Evolutionary conservation across 345 rosid genomes (phyloP).

Genomic region (Eucalyptus decipiens): DNA sequence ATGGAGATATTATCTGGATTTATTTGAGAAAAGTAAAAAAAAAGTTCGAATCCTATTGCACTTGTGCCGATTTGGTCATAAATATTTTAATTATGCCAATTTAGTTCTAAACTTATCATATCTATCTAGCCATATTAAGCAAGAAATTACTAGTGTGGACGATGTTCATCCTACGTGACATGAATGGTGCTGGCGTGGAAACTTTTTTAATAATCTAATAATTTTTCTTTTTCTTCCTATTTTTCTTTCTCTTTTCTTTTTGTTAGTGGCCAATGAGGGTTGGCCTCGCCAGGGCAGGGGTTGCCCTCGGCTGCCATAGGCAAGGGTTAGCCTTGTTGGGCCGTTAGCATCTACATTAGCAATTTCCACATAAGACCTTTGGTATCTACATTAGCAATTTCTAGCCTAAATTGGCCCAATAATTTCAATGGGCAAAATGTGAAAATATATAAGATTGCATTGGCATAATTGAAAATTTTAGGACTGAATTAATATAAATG

Average conservation of each 20-base stretch:
- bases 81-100: rapidly evolving
- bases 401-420: rapidly evolving
- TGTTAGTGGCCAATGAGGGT: background rate
- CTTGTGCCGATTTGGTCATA: rapidly evolving
- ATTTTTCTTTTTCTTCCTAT: background rate
- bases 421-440: background rate
- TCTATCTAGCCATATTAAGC: too few species aligned
- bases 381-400: too few species aligned
- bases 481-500: rapidly evolving
- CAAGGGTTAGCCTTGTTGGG: background rate
- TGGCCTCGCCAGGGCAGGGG: background rate
- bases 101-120: rapidly evolving
- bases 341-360: rapidly evolving
- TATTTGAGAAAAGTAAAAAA: too few species aligned
- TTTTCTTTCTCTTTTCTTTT: too few species aligned
- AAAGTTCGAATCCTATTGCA: background rate
- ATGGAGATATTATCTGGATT: background rate
- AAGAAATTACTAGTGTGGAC: background rate
- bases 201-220: too few species aligned
- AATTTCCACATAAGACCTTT: rapidly evolving
- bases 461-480: rapidly evolving
- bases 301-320: rapidly evolving
- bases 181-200: background rate
- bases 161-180: rapidly evolving
- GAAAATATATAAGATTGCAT: too few species aligned